Evolutionary conservation across 192 early-diverging fungal species (phyloP), one percentile per base, ranked within the genome.

Genomic region (Coemansia sp.): DNA sequence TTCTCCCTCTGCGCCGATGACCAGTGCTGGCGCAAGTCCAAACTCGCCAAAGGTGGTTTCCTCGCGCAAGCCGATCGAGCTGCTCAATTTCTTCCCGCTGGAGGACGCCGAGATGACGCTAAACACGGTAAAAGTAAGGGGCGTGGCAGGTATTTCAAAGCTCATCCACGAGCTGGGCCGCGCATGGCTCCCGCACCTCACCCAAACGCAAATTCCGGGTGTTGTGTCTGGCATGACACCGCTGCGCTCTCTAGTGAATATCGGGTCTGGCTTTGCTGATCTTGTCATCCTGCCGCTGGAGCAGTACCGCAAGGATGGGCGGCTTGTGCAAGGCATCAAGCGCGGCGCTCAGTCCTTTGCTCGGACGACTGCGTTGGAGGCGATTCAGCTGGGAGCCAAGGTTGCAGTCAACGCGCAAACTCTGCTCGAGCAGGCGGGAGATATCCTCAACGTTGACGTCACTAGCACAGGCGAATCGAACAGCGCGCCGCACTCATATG

Each of bases 71-170:
- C 66, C 74, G 0, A 47, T 79, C 14, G 83, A 81, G 72, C 73
- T 99, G 33, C 83, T 97, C 62, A 99, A 99, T 73, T 88, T 99
- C 39, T 92, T 97, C 82, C 93, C 89, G 34, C 73, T 99, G 59
- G 94, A 97, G 48, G 93, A 90, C 11, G 93, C 95, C 5, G 90
- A 95, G 58, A 92, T 99, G 91, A 91, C 86, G 2, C 73, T 99
- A 36, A 87, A 76, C 37, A 83, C 84, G 25, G 89, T 95, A 6
- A 85, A 87, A 62, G 77, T 95, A 26, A 85, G 86, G 2, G 96
- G 96, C 6, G 87, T 95, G 31, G 87, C 87, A 18, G 94, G 95
- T 2, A 72, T 86, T 28, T 58, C 75, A 5, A 84, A 86, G 66
- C 66, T 96, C 26, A 68, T 88, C n/a, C 85, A 89, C 31, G 85